A percentile compares a stretch with the other conserved stretches of the same genome.
These are phyloP conservation scores for Trichoderma breve DNA, from an alignment of 2,329 filamentous ascomycete genomes.

Conservation along the genomic window DNA sequence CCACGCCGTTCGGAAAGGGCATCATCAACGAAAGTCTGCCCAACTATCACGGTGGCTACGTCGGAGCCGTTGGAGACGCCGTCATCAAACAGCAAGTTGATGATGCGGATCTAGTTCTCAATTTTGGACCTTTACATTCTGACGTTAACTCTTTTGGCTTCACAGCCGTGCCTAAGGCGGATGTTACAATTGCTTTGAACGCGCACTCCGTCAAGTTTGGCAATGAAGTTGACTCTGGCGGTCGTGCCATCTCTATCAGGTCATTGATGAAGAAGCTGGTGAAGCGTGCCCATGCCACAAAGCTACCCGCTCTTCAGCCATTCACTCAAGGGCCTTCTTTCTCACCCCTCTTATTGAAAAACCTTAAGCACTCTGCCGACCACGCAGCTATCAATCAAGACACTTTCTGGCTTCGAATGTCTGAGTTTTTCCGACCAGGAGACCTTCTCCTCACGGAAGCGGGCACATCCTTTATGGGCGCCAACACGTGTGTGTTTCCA, in stretches of 20 bases:
- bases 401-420: conserved; percentile 47
- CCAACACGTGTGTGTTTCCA: conserved; percentile 50
- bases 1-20: conserved; percentile 48
- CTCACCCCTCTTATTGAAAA: conserved; percentile 18
- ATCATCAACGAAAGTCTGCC: conserved; percentile 46
- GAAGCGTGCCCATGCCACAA: conserved; percentile 31
- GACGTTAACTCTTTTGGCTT: conserved; percentile 45
- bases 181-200: conserved; percentile 34
- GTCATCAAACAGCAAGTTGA: conserved; percentile 38
- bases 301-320: conserved; percentile 22
- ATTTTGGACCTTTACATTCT: conserved; percentile 46
- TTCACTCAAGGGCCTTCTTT: conserved; percentile 31
- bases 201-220: neutral
- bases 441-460: conserved; percentile 59
- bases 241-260: conserved; percentile 32
- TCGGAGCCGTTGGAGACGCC: conserved; percentile 40
- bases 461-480: conserved; percentile 56
- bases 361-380: neutral
- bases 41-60: conserved; percentile 51
- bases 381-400: conserved; percentile 46
- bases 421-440: conserved; percentile 46
- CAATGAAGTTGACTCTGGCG: conserved; percentile 11
- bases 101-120: conserved; percentile 44
- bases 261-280: conserved; percentile 27
- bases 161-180: conserved; percentile 37